A percentile compares a stretch with the other conserved stretches of the same genome.
Evolutionary conservation across 495 filamentous ascomycete genomes (phyloP).

Genomic region (Penicillium pancosmium): DNA sequence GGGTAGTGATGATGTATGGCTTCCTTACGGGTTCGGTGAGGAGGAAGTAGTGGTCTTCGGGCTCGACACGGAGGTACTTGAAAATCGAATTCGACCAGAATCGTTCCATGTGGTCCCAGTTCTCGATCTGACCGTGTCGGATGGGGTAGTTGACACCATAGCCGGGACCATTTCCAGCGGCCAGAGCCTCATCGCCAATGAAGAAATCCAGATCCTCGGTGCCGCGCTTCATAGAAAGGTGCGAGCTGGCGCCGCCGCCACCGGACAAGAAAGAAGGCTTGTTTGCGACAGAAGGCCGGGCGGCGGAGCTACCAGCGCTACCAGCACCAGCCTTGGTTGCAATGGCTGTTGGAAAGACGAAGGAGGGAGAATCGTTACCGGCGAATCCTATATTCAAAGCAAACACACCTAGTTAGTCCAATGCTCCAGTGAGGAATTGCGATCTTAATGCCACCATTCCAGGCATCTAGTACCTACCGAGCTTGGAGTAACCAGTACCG

Average conservation of each 20-base stretch:
- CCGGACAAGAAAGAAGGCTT: conserved; percentile 96
- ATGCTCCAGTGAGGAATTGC: conserved; percentile 21
- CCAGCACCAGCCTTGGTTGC: conserved; percentile 82
- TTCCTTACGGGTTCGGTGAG: conserved; percentile 89
- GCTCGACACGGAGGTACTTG: conserved; percentile 97
- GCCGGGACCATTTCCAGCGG: conserved; percentile 81
- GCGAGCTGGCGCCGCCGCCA: conserved; percentile 76
- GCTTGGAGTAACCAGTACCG: conserved; percentile 98
- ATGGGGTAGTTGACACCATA: conserved; percentile 98
- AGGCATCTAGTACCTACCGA: conserved; percentile 62
- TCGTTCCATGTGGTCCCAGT: conserved; percentile 99
- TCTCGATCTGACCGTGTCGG: conserved; percentile 95
- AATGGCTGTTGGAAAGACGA: conserved; percentile 98
- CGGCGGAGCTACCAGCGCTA: conserved; percentile 73
- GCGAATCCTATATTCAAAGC: conserved; percentile 75
- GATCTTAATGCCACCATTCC: conserved; percentile 8
- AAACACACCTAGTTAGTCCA: conserved; percentile 31
- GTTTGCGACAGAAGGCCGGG: conserved; percentile 84
- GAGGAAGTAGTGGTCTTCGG: conserved; percentile 97
- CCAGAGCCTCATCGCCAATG: conserved; percentile 94
- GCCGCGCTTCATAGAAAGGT: conserved; percentile 88
- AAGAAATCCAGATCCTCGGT: conserved; percentile 99
- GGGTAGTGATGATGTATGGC: conserved; percentile 5
- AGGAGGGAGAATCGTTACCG: conserved; percentile 98
- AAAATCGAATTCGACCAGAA: conserved; percentile 99